Conservation (phyloP, 768 basidiomycete genomes). For the Lactarius vividus region DNA sequence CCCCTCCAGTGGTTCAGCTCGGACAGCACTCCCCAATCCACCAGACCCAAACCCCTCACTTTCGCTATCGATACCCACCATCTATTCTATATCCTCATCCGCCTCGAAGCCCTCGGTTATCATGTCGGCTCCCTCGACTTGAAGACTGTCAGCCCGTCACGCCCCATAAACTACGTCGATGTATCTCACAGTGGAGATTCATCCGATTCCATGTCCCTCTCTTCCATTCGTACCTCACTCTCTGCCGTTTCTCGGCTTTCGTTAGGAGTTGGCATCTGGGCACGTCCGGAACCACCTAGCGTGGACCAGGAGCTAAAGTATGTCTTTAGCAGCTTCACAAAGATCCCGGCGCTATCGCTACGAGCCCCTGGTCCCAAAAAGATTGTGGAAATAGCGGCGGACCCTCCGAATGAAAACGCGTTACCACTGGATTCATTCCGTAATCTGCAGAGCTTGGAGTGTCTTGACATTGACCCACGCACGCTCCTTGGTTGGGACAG, state of each 20-base stretch:
- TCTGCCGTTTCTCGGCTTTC: slow-evolving; percentile 76
- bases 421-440: slow-evolving; percentile 84
- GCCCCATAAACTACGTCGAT: slow-evolving; percentile 74
- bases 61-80: slow-evolving; percentile 76
- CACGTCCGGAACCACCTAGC: slow-evolving; percentile 50
- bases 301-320: slow-evolving; percentile 78
- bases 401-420: slow-evolving; percentile 69
- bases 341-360: slow-evolving; percentile 74
- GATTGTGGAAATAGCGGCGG: slow-evolving; percentile 65
- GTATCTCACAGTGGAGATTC: slow-evolving; percentile 54
- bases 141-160: slow-evolving; percentile 64
- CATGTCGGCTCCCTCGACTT: slow-evolving; percentile 80
- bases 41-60: slow-evolving; percentile 52
- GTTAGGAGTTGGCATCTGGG: slow-evolving; percentile 73
- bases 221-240: slow-evolving; percentile 72
- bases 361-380: slow-evolving; percentile 60
- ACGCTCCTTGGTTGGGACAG: slow-evolving; percentile 81
- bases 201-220: slow-evolving; percentile 70
- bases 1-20: slow-evolving; percentile 59
- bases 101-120: slow-evolving; percentile 77
- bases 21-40: slow-evolving; percentile 35
- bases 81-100: slow-evolving; percentile 85
- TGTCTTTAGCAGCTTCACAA: slow-evolving; percentile 88
- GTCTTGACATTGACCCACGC: slow-evolving; percentile 79
- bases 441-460: slow-evolving; percentile 74